Evolutionary conservation across 768 basidiomycete genomes (phyloP), one percentile per base, ranked within the genome.

Genomic region (Amanita inopinata): DNA sequence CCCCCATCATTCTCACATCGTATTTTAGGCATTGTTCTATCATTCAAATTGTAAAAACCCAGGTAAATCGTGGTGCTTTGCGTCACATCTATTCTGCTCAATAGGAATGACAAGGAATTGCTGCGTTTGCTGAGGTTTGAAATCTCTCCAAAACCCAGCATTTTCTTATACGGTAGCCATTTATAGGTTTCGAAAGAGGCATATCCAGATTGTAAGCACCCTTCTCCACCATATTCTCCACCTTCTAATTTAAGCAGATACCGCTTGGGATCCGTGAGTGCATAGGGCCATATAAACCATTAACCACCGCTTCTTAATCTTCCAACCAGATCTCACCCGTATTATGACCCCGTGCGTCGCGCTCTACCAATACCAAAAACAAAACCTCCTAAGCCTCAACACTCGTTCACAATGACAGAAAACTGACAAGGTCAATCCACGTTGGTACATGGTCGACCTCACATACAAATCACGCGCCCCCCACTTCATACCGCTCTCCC

Each of bases 371-470:
- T 37, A 22, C 38, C 19, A 24, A 6, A 19, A 14, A 11, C 36
- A 18, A 33, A 19, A 6, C 25, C 25, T 23, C 23, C 14, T n/a
- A n/a, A 19, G 46, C 40, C 14, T 18, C 17, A 45, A 38, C 39
- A 19, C 11, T n/a, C 25, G 10, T 37, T n/a, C n/a, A n/a, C n/a
- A n/a, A 18, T 12, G 8, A 14, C 52, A 89, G 87, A 93, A 93
- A 76, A 75, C 89, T 2, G 70, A 88, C 43, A 53, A 78, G 53
- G 68, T 70, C 2, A 67, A 78, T 8, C 92, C 92, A 1, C 86
- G 73, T 56, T 97, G 92, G 92, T 92, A 71, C 65, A 97, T 97
- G 92, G 85, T 92, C 25, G 80, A 90, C 51, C 63, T 82, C 39
- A 73, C 71, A 23, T 92, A 93, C 58, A 51, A 60, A 11, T 64